Conservation (phyloP, 192 early-diverging fungal genomes). For the Funneliformis mosseae region DNA sequence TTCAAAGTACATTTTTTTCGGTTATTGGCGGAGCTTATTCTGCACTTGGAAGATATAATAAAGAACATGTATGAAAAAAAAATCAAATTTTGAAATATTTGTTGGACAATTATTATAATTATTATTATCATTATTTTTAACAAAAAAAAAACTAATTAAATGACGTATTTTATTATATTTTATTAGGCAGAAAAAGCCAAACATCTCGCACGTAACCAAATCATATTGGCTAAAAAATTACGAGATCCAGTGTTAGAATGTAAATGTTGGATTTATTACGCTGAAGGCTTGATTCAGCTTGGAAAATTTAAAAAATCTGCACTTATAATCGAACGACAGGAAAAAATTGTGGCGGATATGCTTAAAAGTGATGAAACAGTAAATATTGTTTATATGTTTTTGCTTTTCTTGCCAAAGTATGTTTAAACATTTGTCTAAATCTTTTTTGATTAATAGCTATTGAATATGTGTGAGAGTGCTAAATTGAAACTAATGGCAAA, state of each 20-base stretch:
- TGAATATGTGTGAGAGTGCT: conserved; percentile 20
- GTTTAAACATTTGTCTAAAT: neutral
- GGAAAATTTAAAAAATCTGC: conserved; percentile 36
- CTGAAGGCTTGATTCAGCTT: conserved; percentile 45
- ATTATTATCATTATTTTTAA: neutral
- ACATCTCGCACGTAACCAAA: conserved; percentile 42
- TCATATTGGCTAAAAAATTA: conserved; percentile 40
- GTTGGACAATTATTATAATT: neutral
- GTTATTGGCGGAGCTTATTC: conserved; percentile 50
- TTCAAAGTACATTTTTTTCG: conserved; percentile 42
- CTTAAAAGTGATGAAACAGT: neutral
- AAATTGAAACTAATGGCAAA: conserved; percentile 1
- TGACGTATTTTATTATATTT: neutral
- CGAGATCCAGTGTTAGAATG: conserved; percentile 44
- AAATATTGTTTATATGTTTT: neutral
- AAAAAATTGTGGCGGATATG: conserved; percentile 8
- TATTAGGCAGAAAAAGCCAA: conserved; percentile 43
- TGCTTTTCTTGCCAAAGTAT: neutral
- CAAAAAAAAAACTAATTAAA: too few species aligned
- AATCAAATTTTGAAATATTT: neutral
- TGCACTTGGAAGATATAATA: conserved; percentile 46
- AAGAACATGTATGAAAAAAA: conserved; percentile 35
- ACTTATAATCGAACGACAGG: conserved; percentile 36
- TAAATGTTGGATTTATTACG: conserved; percentile 52
- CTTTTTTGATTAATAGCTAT: neutral